Evolutionary conservation across 306 rosid species (phyloP), one percentile per base, ranked within the genome.

Genomic region (Urtica urens): DNA sequence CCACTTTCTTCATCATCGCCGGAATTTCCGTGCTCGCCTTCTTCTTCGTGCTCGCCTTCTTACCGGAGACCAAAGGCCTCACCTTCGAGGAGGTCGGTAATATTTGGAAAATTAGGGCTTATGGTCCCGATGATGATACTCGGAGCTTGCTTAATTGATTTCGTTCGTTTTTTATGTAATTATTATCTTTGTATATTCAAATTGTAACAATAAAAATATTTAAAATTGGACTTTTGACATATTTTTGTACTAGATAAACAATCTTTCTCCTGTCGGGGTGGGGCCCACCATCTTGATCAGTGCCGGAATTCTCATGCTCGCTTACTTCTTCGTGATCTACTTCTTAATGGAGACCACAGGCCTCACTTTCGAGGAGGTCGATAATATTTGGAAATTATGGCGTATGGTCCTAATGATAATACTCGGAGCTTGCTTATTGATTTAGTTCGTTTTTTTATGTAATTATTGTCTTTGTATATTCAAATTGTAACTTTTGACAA

Each of bases 21-120:
- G 64, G 55, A 28, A 58, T 88, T 18, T 74, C 95, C 3, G 75
- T 76, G 47, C 7, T 70, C 17, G 97, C 95, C 0, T 69, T 87
- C 63, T 9, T 69, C 1, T 87, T 87, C 63, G 94, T 87, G 70
- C 4, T 59, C 18, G 4, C 63, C 17, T 63, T 53, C 16, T 69
- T 87, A 53, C 96, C 96, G 1, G 96, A 87, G 68, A 87, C 96
- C 14, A 74, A 87, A 55, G 96, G 96, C 19, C 66, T 87, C 65
- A 73, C 93, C 10, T 87, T 87, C 62, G 93, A 83, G 79, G 96
- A 87, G 64, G 94, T 87, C 60, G 96, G 78, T 66, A 46, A 38
- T 51, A 65, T 87, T 40, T 87, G 96, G 96, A 87, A 77, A 72
- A 71, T 73, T 55, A 87, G 74, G 58, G 96, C 94, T 49, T 58